Percentiles rank a stretch among this genome's conserved stretches.
These are phyloP conservation scores for Colletotrichum endophyticum DNA, from an alignment of 2,329 filamentous ascomycete species.

Conservation along the genomic window DNA sequence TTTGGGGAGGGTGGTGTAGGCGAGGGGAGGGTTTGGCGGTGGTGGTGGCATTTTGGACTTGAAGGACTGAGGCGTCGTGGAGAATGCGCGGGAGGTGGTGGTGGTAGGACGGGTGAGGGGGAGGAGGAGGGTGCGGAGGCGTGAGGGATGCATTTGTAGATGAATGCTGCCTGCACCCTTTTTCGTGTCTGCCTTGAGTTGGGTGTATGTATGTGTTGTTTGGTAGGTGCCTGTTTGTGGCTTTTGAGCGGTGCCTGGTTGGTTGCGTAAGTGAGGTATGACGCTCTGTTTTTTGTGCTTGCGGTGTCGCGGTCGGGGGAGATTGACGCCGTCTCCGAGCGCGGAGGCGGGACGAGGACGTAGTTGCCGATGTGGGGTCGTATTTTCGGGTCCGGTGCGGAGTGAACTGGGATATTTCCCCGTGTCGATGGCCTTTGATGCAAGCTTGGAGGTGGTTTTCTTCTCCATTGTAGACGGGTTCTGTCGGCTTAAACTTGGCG, in stretches of 20 bases:
- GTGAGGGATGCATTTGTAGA: background rate
- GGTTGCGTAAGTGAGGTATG: background rate
- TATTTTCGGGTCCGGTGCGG: background rate
- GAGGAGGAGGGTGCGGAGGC: background rate
- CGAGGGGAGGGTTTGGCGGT: conserved; percentile 6
- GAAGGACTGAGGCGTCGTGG: background rate
- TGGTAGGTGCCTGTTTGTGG: background rate
- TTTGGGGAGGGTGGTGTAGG: conserved; percentile 9
- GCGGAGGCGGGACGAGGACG: background rate
- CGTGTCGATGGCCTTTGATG: background rate
- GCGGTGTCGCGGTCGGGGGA: background rate
- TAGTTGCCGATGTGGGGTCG: background rate
- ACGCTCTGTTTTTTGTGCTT: background rate
- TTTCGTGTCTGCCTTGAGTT: background rate
- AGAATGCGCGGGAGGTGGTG: background rate
- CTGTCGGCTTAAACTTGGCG: background rate
- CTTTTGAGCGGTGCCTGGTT: background rate
- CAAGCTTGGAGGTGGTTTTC: background rate
- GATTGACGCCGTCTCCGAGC: background rate
- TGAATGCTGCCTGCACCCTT: background rate
- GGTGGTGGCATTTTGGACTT: conserved; percentile 15
- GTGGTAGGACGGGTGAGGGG: background rate
- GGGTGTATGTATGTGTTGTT: background rate
- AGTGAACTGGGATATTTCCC: background rate
- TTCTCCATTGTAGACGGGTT: background rate